A percentile compares a stretch with the other conserved stretches of the same genome.
phyloP scores from a whole-genome alignment of 2,329 filamentous ascomycete species.

The Penicillium sp. region DNA sequence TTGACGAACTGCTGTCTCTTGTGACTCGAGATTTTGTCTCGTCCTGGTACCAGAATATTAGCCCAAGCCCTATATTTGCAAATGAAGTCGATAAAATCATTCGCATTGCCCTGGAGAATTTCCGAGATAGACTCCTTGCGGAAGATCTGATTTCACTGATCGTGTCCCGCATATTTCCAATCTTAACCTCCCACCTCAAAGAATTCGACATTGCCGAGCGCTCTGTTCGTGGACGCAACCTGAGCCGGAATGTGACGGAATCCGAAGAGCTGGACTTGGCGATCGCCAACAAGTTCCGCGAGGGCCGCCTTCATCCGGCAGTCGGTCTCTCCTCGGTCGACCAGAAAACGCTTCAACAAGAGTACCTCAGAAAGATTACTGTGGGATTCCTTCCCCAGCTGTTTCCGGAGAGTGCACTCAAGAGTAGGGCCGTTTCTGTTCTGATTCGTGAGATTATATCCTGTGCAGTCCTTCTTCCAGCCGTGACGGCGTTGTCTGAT shows the following conservation, averaged over 20 bases:
- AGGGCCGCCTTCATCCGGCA: slow-evolving; percentile 84
- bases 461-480: slow-evolving; percentile 82
- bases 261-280: slow-evolving; percentile 94
- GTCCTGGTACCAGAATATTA: slow-evolving; percentile 88
- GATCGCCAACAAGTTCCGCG: slow-evolving; percentile 89
- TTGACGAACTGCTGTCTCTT: slow-evolving; percentile 76
- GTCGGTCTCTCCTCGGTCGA: slow-evolving; percentile 81
- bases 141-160: slow-evolving; percentile 82
- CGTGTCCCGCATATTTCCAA: slow-evolving; percentile 79
- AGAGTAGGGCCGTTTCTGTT: slow-evolving; percentile 76
- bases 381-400: slow-evolving; percentile 71
- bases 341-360: slow-evolving; percentile 80
- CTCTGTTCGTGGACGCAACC: slow-evolving; percentile 78
- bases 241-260: slow-evolving; percentile 89
- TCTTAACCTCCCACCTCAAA: slow-evolving; percentile 83
- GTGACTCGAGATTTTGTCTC: slow-evolving; percentile 81
- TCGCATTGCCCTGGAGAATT: slow-evolving; percentile 67
- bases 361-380: slow-evolving; percentile 77
- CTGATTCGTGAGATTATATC: slow-evolving; percentile 87
- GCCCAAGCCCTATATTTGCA: slow-evolving; percentile 73
- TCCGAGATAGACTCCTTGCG: slow-evolving; percentile 70
- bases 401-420: slow-evolving; percentile 70
- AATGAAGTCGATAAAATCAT: slow-evolving; percentile 84
- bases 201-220: slow-evolving; percentile 91
- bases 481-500: slow-evolving; percentile 78